Conservation (phyloP, 495 filamentous ascomycete genomes). For the Aspergillus steynii region DNA sequence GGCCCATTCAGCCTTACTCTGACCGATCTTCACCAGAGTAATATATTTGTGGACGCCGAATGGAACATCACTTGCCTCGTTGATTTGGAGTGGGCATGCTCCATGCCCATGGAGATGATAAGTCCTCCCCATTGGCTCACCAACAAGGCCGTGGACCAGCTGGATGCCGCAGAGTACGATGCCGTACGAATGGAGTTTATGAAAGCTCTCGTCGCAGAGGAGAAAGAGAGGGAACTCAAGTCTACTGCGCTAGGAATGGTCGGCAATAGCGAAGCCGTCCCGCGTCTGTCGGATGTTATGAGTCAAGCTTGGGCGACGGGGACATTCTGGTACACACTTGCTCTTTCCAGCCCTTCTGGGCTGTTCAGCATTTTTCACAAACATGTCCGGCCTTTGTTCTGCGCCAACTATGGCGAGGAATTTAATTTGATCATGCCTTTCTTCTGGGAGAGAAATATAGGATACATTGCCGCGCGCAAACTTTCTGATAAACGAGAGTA, state of each 20-base stretch:
- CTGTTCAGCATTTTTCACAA: constrained; percentile 27
- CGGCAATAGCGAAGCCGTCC: too few species aligned
- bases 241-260: not conserved
- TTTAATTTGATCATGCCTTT: too few species aligned
- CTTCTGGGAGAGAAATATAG: too few species aligned
- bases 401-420: too few species aligned
- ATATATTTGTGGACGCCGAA: constrained; percentile 31
- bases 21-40: constrained; percentile 35
- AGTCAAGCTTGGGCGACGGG: constrained; percentile 17
- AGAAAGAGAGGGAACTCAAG: not conserved
- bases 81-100: constrained; percentile 42
- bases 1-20: constrained; percentile 26
- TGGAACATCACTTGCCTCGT: constrained; percentile 33
- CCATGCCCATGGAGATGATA: constrained; percentile 35
- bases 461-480: too few species aligned
- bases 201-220: constrained; percentile 17
- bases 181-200: constrained; percentile 21
- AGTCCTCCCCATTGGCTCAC: constrained; percentile 35
- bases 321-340: constrained; percentile 31
- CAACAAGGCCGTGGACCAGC: constrained; percentile 24
- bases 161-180: constrained; percentile 20
- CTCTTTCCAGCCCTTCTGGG: constrained; percentile 19
- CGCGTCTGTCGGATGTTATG: constrained; percentile 12
- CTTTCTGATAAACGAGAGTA: too few species aligned
- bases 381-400: constrained; percentile 26